Conservation (phyloP, 495 filamentous ascomycete genomes). For the Talaromyces stipitatus region DNA sequence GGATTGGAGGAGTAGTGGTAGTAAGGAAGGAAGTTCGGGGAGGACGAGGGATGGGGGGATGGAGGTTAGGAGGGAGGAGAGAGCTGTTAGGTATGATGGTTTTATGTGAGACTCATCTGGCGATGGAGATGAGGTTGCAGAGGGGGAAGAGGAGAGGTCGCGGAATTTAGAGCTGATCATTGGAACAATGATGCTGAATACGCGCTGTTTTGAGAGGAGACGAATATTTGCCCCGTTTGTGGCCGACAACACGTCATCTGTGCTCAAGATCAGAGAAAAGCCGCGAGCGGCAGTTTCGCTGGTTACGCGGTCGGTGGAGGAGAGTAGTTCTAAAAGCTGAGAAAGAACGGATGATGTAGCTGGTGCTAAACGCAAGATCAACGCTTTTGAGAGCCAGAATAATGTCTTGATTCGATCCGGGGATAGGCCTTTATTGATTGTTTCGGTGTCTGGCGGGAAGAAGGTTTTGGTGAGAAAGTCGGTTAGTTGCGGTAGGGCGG, state of each 20-base stretch:
- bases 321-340: conserved; percentile 49
- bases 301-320: conserved; percentile 26
- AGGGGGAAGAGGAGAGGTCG: conserved; percentile 25
- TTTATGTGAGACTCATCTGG: conserved; percentile 28
- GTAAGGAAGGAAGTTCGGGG: conserved; percentile 49
- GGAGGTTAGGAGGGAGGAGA: conserved; percentile 56
- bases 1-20: conserved; percentile 62
- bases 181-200: conserved; percentile 56
- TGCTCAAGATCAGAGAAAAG: conserved; percentile 53
- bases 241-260: conserved; percentile 58
- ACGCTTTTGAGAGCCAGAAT: conserved; percentile 50
- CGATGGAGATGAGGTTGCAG: neutral
- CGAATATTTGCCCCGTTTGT: conserved; percentile 58
- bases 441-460: conserved; percentile 12
- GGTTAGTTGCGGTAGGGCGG: conserved; percentile 28
- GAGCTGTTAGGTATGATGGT: conserved; percentile 57
- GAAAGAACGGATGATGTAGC: conserved; percentile 40
- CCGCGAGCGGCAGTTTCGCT: conserved; percentile 46
- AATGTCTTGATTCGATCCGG: conserved; percentile 29
- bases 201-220: conserved; percentile 56
- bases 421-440: neutral
- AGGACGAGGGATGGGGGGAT: conserved; percentile 53
- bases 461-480: conserved; percentile 18
- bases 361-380: conserved; percentile 42
- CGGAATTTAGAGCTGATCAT: conserved; percentile 49